Evolutionary conservation across 75 land plant genomes (phyloP), one percentile per base, ranked within the genome.

Genomic region (Adiantum capillusveneris): DNA sequence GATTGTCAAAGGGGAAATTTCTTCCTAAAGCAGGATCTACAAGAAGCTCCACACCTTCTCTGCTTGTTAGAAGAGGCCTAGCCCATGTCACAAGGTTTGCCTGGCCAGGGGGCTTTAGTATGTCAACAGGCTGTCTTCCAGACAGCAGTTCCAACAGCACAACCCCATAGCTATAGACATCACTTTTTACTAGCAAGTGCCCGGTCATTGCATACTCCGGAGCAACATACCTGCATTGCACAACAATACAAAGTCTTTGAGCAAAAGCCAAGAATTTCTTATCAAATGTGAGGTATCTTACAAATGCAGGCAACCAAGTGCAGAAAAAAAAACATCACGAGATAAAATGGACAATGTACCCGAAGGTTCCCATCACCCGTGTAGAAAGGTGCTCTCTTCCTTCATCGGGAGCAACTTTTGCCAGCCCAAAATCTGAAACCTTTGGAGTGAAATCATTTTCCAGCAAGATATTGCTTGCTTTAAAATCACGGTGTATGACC

Each of bases 281-380:
- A n/a, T n/a, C n/a, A n/a, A n/a, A n/a, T n/a, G n/a, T n/a, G n/a
- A n/a, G n/a, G n/a, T n/a, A n/a, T n/a, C n/a, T n/a, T n/a, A n/a
- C n/a, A n/a, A n/a, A n/a, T n/a, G n/a, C n/a, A n/a, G n/a, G n/a
- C n/a, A n/a, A n/a, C n/a, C n/a, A n/a, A n/a, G n/a, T n/a, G n/a
- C n/a, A n/a, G n/a, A n/a, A n/a, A n/a, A n/a, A n/a, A n/a, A n/a
- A n/a, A n/a, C n/a, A n/a, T n/a, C n/a, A n/a, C n/a, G n/a, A n/a
- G n/a, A n/a, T n/a, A n/a, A n/a, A n/a, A n/a, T 34, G 37, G 3
- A 34, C 7, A 34, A 9, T 17, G 5, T 85, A 92, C 97, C 98
- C 98, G 58, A 93, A 93, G 37, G 98, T 93, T 52, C 98, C 98
- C 98, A 93, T 89, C 51, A 93, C 98, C 42, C 85, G 65, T 25